Evolutionary conservation across 352 stramenopile genomes (phyloP), one percentile per base, ranked within the genome.

Genomic region (Blastocystis sp.): DNA sequence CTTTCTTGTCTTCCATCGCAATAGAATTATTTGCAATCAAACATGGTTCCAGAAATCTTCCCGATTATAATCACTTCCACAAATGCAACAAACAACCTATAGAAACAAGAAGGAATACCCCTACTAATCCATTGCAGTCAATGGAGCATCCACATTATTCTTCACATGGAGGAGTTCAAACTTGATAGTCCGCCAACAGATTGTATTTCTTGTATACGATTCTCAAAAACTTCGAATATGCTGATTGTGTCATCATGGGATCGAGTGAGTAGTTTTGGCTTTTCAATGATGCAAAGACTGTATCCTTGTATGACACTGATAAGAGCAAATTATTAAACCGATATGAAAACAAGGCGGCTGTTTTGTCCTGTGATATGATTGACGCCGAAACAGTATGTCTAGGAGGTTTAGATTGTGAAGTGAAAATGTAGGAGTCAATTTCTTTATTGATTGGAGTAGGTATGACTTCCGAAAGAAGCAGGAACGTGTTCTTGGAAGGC

Each of bases 171-270:
- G 66, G 71, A 83, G 42, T 66, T 83, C 46, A 11, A 19, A 66
- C 49, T 83, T 24, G 71, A 83, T 67, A 83, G 66, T n/a, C 91
- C 93, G 63, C 92, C 93, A 35, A 92, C 90, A 63, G 93, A 96
- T 88, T 92, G 92, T 83, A 92, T 95, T 56, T 93, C 92, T 43
- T 91, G 90, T 78, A 63, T 96, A 69, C 92, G 92, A 88, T 95
- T 95, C 89, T 90, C 91, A 24, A 67, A 89, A 42, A 74, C 87
- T 14, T 90, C 89, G 57, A 89, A 90, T 39, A 88, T 93, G 6
- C 89, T 96, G 29, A 88, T 95, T 0, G 90, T 92, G 9, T 89
- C 90, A 6, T 95, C 92, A 0, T 96, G 93, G 93, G 93, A 96
- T 77, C 88, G 89, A 21, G 71, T 83, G 24, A 14, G 37, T 29